phyloP scores from a whole-genome alignment of 805 yeast genomes.

The Metschnikowia lunata region DNA sequence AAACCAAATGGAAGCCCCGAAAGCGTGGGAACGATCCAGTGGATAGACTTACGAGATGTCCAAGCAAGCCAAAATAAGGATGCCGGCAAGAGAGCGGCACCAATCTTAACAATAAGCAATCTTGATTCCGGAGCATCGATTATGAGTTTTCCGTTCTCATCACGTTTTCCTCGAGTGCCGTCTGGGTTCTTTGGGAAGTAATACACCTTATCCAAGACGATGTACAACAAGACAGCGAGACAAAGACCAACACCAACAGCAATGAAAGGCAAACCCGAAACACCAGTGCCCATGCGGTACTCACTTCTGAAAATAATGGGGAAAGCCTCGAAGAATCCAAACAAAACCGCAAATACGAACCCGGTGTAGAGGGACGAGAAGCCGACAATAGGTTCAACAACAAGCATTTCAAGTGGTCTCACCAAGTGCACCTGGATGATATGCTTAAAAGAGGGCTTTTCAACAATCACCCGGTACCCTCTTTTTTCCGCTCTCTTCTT shows the following conservation, averaged over 20 bases:
- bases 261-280: conserved; percentile 65
- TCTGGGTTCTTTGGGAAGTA: conserved; percentile 57
- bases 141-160: conserved; percentile 49
- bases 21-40: conserved; percentile 73
- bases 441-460: conserved; percentile 35
- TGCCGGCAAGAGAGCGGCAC: conserved; percentile 62
- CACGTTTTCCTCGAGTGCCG: conserved; percentile 57
- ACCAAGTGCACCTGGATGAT: conserved; percentile 49
- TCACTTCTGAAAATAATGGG: conserved; percentile 69
- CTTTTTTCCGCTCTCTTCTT: conserved; percentile 39
- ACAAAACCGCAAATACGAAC: conserved; percentile 70
- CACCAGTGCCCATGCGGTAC: conserved; percentile 55
- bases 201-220: conserved; percentile 43
- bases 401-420: conserved; percentile 65
- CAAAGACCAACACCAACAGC: conserved; percentile 69
- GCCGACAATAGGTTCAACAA: conserved; percentile 70
- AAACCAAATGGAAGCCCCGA: conserved; percentile 80
- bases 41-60: conserved; percentile 58
- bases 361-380: conserved; percentile 68
- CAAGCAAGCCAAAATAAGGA: conserved; percentile 80
- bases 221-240: conserved; percentile 49
- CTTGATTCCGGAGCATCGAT: conserved; percentile 59
- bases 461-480: conserved; percentile 43
- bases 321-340: conserved; percentile 76
- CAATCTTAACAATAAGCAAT: conserved; percentile 58